Conservation (phyloP, 352 stramenopile genomes). For the Thalassiosira hispida region DNA sequence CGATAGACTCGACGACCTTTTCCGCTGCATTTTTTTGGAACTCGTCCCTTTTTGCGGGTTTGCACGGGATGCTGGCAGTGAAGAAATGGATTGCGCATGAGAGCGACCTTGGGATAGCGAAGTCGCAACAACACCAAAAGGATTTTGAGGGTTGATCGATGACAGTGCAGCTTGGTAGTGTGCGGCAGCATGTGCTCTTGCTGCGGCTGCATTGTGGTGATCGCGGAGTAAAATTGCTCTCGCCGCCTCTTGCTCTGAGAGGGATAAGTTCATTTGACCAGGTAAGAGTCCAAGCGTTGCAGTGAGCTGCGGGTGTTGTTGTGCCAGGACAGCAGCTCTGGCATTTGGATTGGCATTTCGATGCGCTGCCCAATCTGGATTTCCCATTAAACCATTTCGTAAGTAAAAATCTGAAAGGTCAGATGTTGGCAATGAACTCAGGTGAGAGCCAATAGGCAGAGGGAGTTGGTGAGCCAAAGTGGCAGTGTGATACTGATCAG, state of each 20-base stretch:
- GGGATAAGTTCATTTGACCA: constrained; percentile 29
- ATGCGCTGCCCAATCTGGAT: constrained; percentile 10
- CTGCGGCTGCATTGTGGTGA: constrained; percentile 27
- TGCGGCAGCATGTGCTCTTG: constrained; percentile 10
- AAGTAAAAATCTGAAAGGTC: constrained; percentile 43
- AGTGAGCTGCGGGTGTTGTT: constrained; percentile 18
- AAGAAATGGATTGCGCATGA: constrained; percentile 26
- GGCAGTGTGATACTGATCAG: constrained; percentile 20
- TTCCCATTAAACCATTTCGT: constrained; percentile 17
- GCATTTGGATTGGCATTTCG: constrained; percentile 1
- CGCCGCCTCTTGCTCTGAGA: constrained; percentile 24
- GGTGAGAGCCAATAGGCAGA: constrained; percentile 11
- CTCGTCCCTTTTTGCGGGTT: not conserved
- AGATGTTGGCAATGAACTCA: constrained; percentile 9
- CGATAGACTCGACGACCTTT: constrained; percentile 17
- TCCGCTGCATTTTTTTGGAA: constrained; percentile 16
- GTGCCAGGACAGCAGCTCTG: not conserved
- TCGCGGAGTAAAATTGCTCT: constrained; percentile 29
- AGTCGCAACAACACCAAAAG: constrained; percentile 22
- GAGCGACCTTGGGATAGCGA: constrained; percentile 18
- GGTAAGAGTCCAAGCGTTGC: constrained; percentile 14
- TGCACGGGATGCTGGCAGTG: constrained; percentile 7
- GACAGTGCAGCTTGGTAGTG: constrained; percentile 32
- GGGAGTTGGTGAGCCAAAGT: constrained; percentile 20
- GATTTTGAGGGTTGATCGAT: constrained; percentile 44